These are phyloP conservation scores for Tetrahymena elliotti DNA, from an alignment of 73 alveolate genomes.

Conservation along the genomic window DNA sequence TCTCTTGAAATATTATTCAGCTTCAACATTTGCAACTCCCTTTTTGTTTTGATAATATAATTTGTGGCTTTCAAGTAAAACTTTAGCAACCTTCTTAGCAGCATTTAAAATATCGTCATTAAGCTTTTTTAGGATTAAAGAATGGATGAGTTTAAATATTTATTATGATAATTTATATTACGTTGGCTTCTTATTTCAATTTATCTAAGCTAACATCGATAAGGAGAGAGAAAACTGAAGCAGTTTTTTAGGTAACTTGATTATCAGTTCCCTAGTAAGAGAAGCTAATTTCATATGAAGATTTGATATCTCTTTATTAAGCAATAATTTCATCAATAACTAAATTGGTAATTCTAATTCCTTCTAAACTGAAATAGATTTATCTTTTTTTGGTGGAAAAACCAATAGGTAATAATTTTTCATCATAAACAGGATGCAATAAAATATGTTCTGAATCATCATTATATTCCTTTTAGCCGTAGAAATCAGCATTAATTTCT, in stretches of 20 bases:
- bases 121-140: background rate
- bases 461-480: no score
- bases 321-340: background rate
- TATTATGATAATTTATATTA: background rate
- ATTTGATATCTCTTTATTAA: background rate
- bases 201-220: background rate
- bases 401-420: background rate
- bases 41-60: background rate
- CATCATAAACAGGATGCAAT: background rate
- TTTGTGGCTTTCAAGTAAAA: background rate
- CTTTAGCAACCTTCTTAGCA: background rate
- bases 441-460: no score
- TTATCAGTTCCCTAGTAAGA: background rate
- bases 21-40: background rate
- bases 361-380: background rate
- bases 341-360: background rate
- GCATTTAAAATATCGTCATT: background rate
- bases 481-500: no score
- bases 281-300: background rate
- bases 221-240: background rate
- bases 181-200: background rate
- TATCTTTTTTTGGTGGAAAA: background rate
- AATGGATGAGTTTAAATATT: background rate
- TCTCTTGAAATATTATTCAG: background rate
- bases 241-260: background rate